Conservation (phyloP, 1,284 basidiomycete species). For the Pascua sp. region DNA sequence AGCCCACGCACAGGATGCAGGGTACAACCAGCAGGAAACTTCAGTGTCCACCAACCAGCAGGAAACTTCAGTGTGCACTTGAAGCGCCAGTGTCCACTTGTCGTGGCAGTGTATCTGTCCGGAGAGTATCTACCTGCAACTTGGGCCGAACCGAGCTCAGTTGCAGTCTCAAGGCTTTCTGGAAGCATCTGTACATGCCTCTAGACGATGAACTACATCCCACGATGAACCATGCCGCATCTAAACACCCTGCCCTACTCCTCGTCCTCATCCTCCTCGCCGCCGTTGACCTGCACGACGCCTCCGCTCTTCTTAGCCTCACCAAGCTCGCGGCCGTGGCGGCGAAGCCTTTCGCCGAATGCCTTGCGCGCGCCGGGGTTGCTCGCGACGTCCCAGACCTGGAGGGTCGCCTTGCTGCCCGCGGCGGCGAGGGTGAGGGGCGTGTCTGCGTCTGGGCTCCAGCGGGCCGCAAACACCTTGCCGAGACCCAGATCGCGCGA, state of each 20-base stretch:
- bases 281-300: conserved; percentile 62
- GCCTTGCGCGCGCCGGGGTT: conserved; percentile 74
- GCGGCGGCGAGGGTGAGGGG: conserved; percentile 90
- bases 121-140: no score
- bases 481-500: conserved; percentile 91
- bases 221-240: no score
- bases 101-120: no score
- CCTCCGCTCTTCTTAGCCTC: conserved; percentile 59
- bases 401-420: conserved; percentile 85
- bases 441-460: conserved; percentile 78
- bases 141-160: no score
- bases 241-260: background rate
- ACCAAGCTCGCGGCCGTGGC: conserved; percentile 64
- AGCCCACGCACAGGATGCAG: no score
- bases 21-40: no score
- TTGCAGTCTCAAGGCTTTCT: no score
- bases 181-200: no score
- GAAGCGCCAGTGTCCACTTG: no score
- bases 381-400: conserved; percentile 88
- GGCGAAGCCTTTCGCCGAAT: conserved; percentile 67
- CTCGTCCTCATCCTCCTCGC: conserved; percentile 67
- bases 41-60: no score
- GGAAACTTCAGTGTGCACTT: no score
- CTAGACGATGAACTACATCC: no score
- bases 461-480: conserved; percentile 86